phyloP scores from a whole-genome alignment of 1,284 basidiomycete species.

The Ceratobasidium sp. region DNA sequence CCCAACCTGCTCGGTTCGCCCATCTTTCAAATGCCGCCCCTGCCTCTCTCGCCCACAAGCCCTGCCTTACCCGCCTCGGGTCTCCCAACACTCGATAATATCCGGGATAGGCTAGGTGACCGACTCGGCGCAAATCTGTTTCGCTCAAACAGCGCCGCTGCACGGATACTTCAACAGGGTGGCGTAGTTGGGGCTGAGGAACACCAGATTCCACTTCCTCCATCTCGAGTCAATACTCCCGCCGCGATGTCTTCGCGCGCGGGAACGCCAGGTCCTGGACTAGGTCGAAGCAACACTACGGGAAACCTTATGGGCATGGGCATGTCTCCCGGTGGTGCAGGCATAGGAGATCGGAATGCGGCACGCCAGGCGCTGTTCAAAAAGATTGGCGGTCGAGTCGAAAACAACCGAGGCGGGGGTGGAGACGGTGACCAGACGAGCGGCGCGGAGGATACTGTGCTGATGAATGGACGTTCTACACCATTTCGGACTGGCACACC shows the following conservation, averaged over 20 bases:
- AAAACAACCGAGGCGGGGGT: constrained; percentile 66
- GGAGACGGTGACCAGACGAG: constrained; percentile 53
- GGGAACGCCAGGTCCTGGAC: constrained; percentile 16
- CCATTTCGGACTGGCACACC: constrained; percentile 19
- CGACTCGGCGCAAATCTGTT: constrained; percentile 58
- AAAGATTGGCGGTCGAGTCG: constrained; percentile 66
- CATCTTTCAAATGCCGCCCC: constrained; percentile 20
- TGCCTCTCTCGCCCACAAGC: constrained; percentile 23
- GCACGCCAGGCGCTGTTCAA: constrained; percentile 66
- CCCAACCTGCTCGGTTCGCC: constrained; percentile 32
- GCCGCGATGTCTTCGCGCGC: constrained; percentile 25
- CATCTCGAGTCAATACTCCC: constrained; percentile 29
- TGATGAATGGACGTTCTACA: constrained; percentile 27
- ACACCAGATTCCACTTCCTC: constrained; percentile 27
- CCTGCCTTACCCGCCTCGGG: constrained; percentile 17
- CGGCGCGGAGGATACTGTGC: constrained; percentile 65
- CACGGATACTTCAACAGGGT: constrained; percentile 57
- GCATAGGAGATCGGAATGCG: constrained; percentile 67
- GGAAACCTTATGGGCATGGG: background rate
- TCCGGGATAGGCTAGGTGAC: constrained; percentile 51
- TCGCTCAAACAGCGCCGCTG: constrained; percentile 77
- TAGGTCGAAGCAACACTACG: constrained; percentile 72
- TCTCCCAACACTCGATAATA: constrained; percentile 69
- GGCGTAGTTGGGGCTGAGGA: too few species aligned
- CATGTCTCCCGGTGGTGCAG: constrained; percentile 56